Base-by-base conservation (phyloP, 1,139 yeast genomes). In the Taphrina deformans region DNA sequence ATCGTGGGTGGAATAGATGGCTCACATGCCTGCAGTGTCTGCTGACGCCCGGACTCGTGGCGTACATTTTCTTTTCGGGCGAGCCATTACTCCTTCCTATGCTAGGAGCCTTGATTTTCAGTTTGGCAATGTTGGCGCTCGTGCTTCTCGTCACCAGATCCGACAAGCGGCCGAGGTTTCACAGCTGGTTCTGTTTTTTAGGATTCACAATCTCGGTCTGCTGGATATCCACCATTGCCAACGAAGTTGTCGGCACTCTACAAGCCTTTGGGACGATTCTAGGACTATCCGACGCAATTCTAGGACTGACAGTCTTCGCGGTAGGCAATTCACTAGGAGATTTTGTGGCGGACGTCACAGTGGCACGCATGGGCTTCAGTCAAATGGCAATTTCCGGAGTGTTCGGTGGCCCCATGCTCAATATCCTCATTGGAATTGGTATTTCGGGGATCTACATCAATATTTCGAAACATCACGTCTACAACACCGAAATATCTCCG, bases 331-430 rank as follows among this genome's bases (percentile, higher is more conserved):
- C 97, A 0, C 77, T 90, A 3, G 97, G 97, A 4, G 99, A 93
- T 72, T 79, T 92, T 63, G 85, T 92, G 1, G 88, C 97, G 0
- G 91, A 93, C 72, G 79, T 87, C 60, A 88, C 96, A 0, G 85
- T 93, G 62, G 93, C 97, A 0, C 80, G 79, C 68, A 84, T 89
- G 85, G 97, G 97, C 0, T 87, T 86, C 78, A 92, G 97, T 0
- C 82, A 88, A 68, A 89, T 92, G 93, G 97, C 98, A 0, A 80
- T 93, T 48, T 88, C 96, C 14, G 97, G 98, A 0, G 92, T 97
- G 73, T 89, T 91, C 75, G 98, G 97, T 0, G 95, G 97, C 0
- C 98, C 98, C 0, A 77, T 92, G 71, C 73, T 86, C 58, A 86
- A 85, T 69, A 78, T 86, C 45, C 73, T 86, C 4, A 74, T 85